Base-by-base conservation (phyloP, 2,329 filamentous ascomycete species). In the Paecilomyces variotii region DNA sequence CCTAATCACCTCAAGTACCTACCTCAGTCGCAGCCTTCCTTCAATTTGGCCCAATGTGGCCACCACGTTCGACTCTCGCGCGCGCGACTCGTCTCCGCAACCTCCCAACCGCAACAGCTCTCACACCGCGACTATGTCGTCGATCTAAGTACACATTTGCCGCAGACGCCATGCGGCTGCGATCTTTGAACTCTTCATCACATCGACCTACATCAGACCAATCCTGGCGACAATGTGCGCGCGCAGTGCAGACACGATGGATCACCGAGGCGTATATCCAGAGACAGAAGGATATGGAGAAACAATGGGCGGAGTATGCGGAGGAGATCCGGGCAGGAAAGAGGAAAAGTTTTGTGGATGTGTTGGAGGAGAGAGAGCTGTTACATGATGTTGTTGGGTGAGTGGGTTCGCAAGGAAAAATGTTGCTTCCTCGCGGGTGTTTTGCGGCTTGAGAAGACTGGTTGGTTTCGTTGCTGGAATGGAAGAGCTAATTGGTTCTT, bases 351-450 rank as follows among this genome's bases (percentile, higher is more conserved):
- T 78, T 80, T 61, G 65, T 75, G 24, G 65, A 72, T 53, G 69
- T 77, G 35, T 64, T 81, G 28, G 78, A 80, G 61, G 75, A 79
- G 59, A 70, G 79, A 63, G 77, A 75, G 0, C 67, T 78, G 30
- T 59, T 81, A 53, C 74, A 80, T 62, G 72, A 78, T 64, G 72
- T 79, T 58, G 74, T 79, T 39, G 79, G 79, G 76, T 78, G 64
- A 25, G 74, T 61, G 4, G 9, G 25, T 55, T 49, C n/a, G 27
- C 19, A n/a, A 49, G 19, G 19, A 19, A 26, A 9, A 6, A 14
- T 35, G 39, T 24, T 14, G n/a, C 28, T 52, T 24, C n/a, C n/a
- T 45, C 4, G 35, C n/a, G 4, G 72, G 77, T 64, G 72, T 79
- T 59, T 19, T 19, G 74, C 79, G 32, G 79, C 78, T 75, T 78